Evolutionary conservation across 306 rosid genomes (phyloP).

Genomic region (Pueraria montana): DNA sequence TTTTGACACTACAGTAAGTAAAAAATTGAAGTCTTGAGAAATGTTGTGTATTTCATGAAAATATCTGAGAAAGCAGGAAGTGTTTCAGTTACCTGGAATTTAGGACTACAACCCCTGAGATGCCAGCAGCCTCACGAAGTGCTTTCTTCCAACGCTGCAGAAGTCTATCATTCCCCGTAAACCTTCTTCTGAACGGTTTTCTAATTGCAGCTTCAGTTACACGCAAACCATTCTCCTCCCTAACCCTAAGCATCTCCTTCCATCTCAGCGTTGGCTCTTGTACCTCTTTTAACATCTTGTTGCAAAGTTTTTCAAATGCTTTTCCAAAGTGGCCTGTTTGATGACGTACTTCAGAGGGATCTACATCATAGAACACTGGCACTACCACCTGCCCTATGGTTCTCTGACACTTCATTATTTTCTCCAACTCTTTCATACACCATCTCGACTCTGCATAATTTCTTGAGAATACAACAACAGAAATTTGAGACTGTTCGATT

Average conservation of each 20-base stretch:
- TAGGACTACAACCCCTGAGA: background rate
- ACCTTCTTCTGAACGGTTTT: too few relatives aligned
- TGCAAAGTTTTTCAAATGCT: background rate
- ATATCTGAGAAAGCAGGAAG: too few relatives aligned
- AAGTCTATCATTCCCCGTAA: too few relatives aligned
- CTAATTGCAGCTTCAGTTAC: too few relatives aligned
- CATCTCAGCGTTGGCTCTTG: too few relatives aligned
- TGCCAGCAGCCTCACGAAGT: background rate
- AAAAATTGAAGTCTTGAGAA: background rate
- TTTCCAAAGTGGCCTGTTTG: background rate
- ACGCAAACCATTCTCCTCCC: too few relatives aligned
- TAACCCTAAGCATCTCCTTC: too few relatives aligned
- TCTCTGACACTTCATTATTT: background rate
- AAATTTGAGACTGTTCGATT: background rate
- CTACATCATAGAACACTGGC: background rate
- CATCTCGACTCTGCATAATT: background rate
- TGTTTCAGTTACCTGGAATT: background rate
- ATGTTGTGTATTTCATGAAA: too few relatives aligned
- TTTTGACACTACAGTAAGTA: background rate
- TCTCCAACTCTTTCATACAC: background rate
- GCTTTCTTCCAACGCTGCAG: background rate
- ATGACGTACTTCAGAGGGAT: conserved; percentile 9
- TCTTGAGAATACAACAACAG: background rate
- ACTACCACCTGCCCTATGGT: background rate
- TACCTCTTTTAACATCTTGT: too few relatives aligned